Conservation (phyloP, 2,329 filamentous ascomycete genomes). For the Pseudogymnoascus sp. region DNA sequence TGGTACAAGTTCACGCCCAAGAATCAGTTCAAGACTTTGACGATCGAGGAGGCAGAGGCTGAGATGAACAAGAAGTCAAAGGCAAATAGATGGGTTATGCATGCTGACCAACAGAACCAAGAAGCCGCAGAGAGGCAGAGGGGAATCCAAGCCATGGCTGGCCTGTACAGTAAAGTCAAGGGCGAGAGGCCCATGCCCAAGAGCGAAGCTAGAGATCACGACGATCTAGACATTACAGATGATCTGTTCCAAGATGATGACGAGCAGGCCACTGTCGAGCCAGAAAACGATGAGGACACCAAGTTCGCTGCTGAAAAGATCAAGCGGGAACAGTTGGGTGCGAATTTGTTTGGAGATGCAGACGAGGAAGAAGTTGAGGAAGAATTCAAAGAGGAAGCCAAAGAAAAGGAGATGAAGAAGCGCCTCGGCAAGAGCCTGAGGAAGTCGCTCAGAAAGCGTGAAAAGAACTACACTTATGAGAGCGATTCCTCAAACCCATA, state of each 20-base stretch:
- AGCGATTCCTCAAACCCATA: conserved; percentile 55
- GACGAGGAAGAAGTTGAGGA: conserved; percentile 65
- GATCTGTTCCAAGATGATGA: conserved; percentile 83
- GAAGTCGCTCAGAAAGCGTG: conserved; percentile 74
- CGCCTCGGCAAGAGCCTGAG: conserved; percentile 67
- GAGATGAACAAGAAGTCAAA: conserved; percentile 71
- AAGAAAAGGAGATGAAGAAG: conserved; percentile 60
- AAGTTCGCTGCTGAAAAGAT: conserved; percentile 65
- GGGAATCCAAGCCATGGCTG: conserved; percentile 42
- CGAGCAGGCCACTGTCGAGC: conserved; percentile 65
- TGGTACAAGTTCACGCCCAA: conserved; percentile 86
- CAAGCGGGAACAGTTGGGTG: conserved; percentile 73
- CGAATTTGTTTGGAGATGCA: conserved; percentile 68
- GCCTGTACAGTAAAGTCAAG: conserved; percentile 45
- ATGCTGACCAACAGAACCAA: conserved; percentile 50
- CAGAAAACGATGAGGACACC: conserved; percentile 71
- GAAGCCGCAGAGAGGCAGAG: conserved; percentile 49
- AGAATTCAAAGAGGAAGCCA: conserved; percentile 59
- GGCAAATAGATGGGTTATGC: conserved; percentile 72
- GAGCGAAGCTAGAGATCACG: conserved; percentile 60
- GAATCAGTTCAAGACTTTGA: conserved; percentile 67
- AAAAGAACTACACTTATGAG: conserved; percentile 80
- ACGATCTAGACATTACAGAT: conserved; percentile 58
- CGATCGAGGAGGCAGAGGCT: conserved; percentile 77
- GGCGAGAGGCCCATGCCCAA: conserved; percentile 55